A percentile compares a stretch with the other conserved stretches of the same genome.
Conservation (phyloP, 495 filamentous ascomycete genomes). For the Jackrogersella minutella region DNA sequence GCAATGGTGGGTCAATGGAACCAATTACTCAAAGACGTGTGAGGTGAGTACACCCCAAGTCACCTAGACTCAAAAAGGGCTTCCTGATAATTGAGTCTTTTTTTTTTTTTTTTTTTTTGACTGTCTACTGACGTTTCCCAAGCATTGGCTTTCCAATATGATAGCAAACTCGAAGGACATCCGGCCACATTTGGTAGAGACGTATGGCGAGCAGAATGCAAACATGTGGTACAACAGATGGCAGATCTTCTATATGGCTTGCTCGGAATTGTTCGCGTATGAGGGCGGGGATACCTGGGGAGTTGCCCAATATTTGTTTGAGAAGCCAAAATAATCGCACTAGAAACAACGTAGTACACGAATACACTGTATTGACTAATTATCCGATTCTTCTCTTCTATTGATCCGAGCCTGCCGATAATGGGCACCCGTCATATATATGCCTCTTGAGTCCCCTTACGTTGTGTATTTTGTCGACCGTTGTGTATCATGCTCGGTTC, state of each 20-base stretch:
- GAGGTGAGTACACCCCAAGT: constrained; percentile 54
- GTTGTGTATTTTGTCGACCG: constrained; percentile 1
- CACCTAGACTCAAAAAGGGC: not conserved
- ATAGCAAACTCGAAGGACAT: constrained; percentile 60
- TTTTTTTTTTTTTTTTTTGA: no score
- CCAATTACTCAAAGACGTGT: constrained; percentile 70
- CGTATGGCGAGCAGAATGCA: constrained; percentile 64
- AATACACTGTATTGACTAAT: constrained; percentile 13
- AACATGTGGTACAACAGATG: constrained; percentile 69
- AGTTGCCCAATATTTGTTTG: constrained; percentile 68
- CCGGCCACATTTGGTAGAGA: constrained; percentile 66
- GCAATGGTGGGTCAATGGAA: constrained; percentile 72
- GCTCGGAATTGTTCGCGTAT: constrained; percentile 69
- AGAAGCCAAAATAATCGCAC: constrained; percentile 51
- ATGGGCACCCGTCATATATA: constrained; percentile 12
- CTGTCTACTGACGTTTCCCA: constrained; percentile 30
- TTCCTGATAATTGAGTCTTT: not conserved
- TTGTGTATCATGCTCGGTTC: constrained; percentile 4
- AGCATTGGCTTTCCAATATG: constrained; percentile 68
- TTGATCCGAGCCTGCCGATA: not conserved
- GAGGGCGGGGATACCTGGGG: constrained; percentile 70
- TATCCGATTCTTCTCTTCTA: constrained; percentile 18
- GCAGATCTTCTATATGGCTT: constrained; percentile 75
- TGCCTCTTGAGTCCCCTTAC: constrained; percentile 1
- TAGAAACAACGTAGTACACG: constrained; percentile 17